Base-by-base conservation (phyloP, 176 grass and related monocot species). In the Calamus simplicifolius region DNA sequence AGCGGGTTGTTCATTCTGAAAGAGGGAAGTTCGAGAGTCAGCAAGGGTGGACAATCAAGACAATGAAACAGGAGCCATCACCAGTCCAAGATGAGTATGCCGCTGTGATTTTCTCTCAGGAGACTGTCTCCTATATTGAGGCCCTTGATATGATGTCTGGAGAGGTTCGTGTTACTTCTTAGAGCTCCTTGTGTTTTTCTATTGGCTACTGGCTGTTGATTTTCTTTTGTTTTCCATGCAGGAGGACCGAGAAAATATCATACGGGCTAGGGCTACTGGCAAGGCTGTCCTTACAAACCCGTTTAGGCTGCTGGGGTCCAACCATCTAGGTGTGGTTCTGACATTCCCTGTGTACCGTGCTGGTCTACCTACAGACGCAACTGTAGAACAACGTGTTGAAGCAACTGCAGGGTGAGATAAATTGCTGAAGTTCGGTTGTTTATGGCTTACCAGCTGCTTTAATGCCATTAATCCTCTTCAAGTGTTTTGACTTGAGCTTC, bases 131-230 rank as follows among this genome's bases (percentile, higher is more conserved):
- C 19, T 89, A 97, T 61, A 85, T 97, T 62, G 80, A 76, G 5
- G 83, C 72, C 56, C 70, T 97, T 15, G 92, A 97, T 66, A 97
- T 97, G 87, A 97, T 97, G 87, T 97, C 87, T 49, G 92, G 87
- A 35, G 84, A 91, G 83, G 92, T 90, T 73, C 27, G 35, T 12
- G 35, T 58, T 72, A 7, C 67, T 51, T 67, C 25, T 29, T 48
- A 49, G 49, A 25, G 27, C 29, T 49, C 17, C 63, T 15, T 61
- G 31, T 16, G 49, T 56, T 28, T 19, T 52, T 64, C 17, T 63
- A 26, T 61, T 58, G 27, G 0, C n/a, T 74, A 50, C 19, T 19
- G 10, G 50, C 23, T 25, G 10, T 75, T 30, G 43, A 72, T 50
- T 50, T 50, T 10, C 21, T 19, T 52, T 70, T 64, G 17, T 68